phyloP scores from a whole-genome alignment of 805 yeast species.

The Saccharomycopsis oosterbeekiorum region DNA sequence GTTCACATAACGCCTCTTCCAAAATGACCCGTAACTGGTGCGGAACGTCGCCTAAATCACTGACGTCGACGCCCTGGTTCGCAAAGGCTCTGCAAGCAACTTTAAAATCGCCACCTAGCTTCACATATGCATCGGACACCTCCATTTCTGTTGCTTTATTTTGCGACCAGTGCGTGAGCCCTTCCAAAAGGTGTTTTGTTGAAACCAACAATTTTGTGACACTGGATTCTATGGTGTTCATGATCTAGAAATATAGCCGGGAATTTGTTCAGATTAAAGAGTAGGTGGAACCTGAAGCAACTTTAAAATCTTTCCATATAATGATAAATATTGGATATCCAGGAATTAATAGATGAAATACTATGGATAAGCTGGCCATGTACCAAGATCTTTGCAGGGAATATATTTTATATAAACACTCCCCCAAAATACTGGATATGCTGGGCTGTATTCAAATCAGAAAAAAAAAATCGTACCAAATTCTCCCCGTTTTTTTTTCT shows the following conservation, averaged over 20 bases:
- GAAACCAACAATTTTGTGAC: conserved; percentile 74
- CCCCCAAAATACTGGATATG: too few species aligned
- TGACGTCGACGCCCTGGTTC: conserved; percentile 67
- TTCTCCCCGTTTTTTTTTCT: neutral
- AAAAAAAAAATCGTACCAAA: neutral
- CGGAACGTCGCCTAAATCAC: conserved; percentile 88
- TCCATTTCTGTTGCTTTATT: conserved; percentile 68
- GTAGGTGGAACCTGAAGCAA: neutral
- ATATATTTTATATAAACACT: too few species aligned
- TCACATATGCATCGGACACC: conserved; percentile 86
- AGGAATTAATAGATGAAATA: too few species aligned
- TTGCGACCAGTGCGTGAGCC: conserved; percentile 84
- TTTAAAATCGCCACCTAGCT: conserved; percentile 87
- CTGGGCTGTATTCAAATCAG: too few species aligned
- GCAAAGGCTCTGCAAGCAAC: conserved; percentile 74
- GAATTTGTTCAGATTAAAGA: neutral
- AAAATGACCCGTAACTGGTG: conserved; percentile 64
- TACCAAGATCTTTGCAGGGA: too few species aligned
- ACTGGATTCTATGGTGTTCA: conserved; percentile 62
- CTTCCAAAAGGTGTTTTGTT: conserved; percentile 79
- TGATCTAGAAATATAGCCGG: neutral
- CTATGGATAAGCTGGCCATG: too few species aligned
- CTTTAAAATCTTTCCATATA: neutral
- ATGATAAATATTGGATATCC: neutral
- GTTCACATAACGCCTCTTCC: conserved; percentile 78